Base-by-base conservation (phyloP, 163 green algal species). In the Coccomyxa subellipsoidea region DNA sequence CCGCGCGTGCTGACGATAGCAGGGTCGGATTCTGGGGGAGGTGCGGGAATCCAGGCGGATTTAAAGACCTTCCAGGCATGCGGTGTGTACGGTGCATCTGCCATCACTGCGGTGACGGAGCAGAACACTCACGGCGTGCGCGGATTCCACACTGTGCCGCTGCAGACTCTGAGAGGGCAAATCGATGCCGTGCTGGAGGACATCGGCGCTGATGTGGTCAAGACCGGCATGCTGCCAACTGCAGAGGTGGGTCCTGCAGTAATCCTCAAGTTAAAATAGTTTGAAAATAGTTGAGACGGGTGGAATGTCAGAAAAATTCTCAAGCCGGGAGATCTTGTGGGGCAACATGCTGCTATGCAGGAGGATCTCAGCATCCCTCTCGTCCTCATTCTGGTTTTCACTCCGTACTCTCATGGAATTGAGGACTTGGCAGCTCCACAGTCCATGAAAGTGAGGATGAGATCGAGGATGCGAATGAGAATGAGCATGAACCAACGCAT, bases 201-300 rank as follows among this genome's bases (percentile, higher is more conserved):
- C 89, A 91, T 99, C 15, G 92, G 92, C 18, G 88, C 91, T 0
- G 90, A 96, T 81, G 93, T 87, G 2, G 80, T 98, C 38, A 99
- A 99, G 88, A 99, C 94, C 0, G 96, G 96, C 76, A 99, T 99
- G 96, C 93, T 99, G 79, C 92, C 94, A 18, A 92, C 79, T 76
- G 81, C 87, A 3, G 93, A 94, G 71, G 89, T 93, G 35, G 29
- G 89, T 10, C 15, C 47, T 59, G 47, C 47, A 12, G 31, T 38
- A 36, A 34, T 0, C 10, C 4, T 76, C 2, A 38, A 37, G n/a
- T n/a, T n/a, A n/a, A n/a, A n/a, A n/a, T n/a, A n/a, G n/a, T n/a
- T n/a, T n/a, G n/a, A n/a, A n/a, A n/a, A n/a, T n/a, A n/a, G n/a
- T n/a, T n/a, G n/a, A n/a, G n/a, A n/a, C n/a, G n/a, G n/a, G n/a